Base-by-base conservation (phyloP, 75 land plant species). In the Larix kaempferi region DNA sequence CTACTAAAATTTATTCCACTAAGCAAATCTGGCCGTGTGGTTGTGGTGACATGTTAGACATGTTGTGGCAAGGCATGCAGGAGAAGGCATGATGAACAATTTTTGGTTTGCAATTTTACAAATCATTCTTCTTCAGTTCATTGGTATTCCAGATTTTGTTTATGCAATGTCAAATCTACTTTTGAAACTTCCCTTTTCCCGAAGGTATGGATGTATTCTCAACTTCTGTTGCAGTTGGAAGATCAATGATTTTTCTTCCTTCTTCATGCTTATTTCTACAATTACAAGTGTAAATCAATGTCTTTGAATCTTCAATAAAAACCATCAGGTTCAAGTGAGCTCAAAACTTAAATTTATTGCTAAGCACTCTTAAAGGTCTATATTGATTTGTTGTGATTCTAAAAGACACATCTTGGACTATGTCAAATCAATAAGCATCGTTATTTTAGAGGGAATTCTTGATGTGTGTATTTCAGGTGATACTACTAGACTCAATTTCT, bases 51-150 rank as follows among this genome's bases (percentile, higher is more conserved):
- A 98, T 98, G 91, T 98, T 76, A 98, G 82, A 16, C 99, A 98
- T 83, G 94, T 88, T 52, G 87, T 98, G 71, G 99, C 98, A 21
- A 82, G 99, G 73, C 99, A 98, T 73, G 78, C 78, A 6, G 99
- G 94, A 11, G 99, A 98, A 82, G 80, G 78, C 74, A 89, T 98
- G 19, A 95, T 98, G 16, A 89, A 82, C 78, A 89, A 92, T 58
- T 26, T 98, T 58, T 95, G 96, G 90, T 77, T 95, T 74, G 82
- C 87, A 11, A 83, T 91, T 26, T 14, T 98, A 23, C 93, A 98
- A 78, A 57, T 98, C 64, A 62, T 93, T 16, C 59, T 95, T 19
- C 85, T 95, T 37, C 96, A 94, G 55, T 89, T 98, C 57, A 11
- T 92, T 72, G 73, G 78, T 10, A 86, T 88, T 78, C 99, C 99